Base-by-base conservation (phyloP, 1,139 yeast genomes). In the Sugiyamaella neomexicana region DNA sequence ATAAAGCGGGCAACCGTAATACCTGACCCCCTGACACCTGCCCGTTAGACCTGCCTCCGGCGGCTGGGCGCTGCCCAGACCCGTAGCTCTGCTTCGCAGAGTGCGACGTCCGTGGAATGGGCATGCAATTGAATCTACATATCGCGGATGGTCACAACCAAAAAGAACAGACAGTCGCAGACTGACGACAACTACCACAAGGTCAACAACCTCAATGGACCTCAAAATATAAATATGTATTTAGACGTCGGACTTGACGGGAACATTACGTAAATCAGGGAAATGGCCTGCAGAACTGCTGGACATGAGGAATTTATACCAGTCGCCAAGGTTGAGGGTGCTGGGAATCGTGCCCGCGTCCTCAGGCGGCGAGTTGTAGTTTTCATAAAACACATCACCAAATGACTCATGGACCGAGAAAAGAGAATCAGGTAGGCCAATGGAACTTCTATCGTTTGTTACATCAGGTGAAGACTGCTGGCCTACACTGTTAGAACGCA, bases 241-340 rank as follows among this genome's bases (percentile, higher is more conserved):
- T 43, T 32, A 45, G 41, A 34, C 48, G 25, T 45, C 48, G 32
- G 48, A 45, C 17, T 45, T 45, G 41, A 45, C 48, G 39, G 48
- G 39, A 27, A 45, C 39, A 45, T 45, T 45, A 43, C 38, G 46
- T 23, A 45, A 36, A 16, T 52, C 55, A 10, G 52, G 47, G 46
- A 52, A 42, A 15, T 52, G 52, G 27, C 46, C 36, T 10, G 45
- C 39, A 3, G 46, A 58, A 17, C 43, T 29, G 37, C 27, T 37
- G 10, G 52, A 5, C 56, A 67, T 57, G 46, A 72, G 58, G 54
- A 66, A 69, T 41, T 70, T 70, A 58, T 72, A 72, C 76, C 76
- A 73, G 53, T 73, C 76, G 9, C 69, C 71, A 51, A 72, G 65
- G 50, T 67, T 68, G 44, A 72, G 60, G 15, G 73, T 62, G 56